phyloP scores from a whole-genome alignment of 2,329 filamentous ascomycete genomes.

The Nemania diffusa region DNA sequence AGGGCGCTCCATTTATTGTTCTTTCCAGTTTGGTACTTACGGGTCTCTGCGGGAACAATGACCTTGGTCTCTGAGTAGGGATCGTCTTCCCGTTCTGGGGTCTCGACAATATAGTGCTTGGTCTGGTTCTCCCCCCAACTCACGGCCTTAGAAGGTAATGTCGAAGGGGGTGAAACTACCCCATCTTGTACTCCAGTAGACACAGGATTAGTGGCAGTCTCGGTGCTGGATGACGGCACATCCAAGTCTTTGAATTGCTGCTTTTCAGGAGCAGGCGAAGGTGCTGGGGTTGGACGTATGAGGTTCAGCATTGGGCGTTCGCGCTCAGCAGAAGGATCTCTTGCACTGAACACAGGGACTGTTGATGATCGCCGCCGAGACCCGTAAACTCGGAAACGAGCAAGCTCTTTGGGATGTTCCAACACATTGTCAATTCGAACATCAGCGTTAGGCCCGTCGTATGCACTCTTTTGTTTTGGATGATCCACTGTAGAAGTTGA shows the following conservation, averaged over 20 bases:
- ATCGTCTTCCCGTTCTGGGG: conserved; percentile 58
- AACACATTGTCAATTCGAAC: conserved; percentile 70
- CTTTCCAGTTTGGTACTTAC: conserved; percentile 50
- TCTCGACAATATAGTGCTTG: conserved; percentile 71
- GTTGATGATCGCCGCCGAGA: conserved; percentile 44
- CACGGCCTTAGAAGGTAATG: conserved; percentile 65
- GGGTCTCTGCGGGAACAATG: conserved; percentile 45
- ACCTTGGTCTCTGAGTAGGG: conserved; percentile 46
- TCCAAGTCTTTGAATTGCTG: conserved; percentile 42
- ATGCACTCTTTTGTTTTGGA: conserved; percentile 59
- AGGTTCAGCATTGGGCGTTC: conserved; percentile 69
- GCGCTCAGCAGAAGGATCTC: conserved; percentile 65
- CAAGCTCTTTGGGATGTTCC: conserved; percentile 61
- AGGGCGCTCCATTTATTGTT: conserved; percentile 61
- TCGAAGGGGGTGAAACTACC: conserved; percentile 54
- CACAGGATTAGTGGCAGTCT: conserved; percentile 48
- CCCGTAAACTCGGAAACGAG: conserved; percentile 49
- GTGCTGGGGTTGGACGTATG: conserved; percentile 67
- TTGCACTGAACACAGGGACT: conserved; percentile 54
- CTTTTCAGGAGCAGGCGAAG: conserved; percentile 61
- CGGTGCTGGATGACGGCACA: conserved; percentile 24
- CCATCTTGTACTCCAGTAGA: conserved; percentile 56
- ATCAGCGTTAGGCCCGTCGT: conserved; percentile 70
- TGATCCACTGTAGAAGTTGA: conserved; percentile 63
- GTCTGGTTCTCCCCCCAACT: conserved; percentile 74